Percentiles rank a stretch among this genome's conserved stretches.
phyloP scores from a whole-genome alignment of 352 stramenopile genomes.

The Achlya hypogyna region DNA sequence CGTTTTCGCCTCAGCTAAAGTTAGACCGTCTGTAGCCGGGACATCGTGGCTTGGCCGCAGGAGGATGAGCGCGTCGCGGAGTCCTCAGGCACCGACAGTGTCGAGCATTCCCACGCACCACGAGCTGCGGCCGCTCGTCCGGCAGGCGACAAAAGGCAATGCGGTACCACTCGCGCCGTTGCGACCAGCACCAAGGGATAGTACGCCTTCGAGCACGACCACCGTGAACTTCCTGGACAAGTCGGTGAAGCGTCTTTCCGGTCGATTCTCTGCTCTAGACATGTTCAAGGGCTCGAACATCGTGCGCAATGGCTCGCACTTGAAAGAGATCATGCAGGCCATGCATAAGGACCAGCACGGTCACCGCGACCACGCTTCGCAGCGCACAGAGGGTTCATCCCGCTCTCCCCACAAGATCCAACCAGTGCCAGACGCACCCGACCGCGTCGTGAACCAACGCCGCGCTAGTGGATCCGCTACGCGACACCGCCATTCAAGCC shows the following conservation, averaged over 20 bases:
- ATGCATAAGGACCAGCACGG: neutral
- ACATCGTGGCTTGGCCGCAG: no score
- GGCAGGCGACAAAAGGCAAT: no score
- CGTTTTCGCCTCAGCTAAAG: no score
- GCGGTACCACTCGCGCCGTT: no score
- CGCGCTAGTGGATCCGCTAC: neutral
- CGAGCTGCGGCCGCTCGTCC: no score
- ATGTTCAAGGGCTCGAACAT: neutral
- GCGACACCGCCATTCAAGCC: neutral
- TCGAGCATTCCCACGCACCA: no score
- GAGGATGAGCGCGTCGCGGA: no score
- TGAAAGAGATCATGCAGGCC: neutral
- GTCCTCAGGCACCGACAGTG: no score
- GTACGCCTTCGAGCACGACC: neutral
- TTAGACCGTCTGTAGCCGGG: no score
- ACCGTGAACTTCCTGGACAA: neutral
- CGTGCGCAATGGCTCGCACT: neutral
- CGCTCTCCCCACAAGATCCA: neutral
- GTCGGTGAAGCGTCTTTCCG: neutral
- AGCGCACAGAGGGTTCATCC: neutral
- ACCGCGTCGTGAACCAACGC: neutral
- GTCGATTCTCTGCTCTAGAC: neutral
- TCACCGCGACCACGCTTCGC: no score
- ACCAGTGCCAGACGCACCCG: constrained; percentile 10
- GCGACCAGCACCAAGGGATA: neutral